phyloP scores from a whole-genome alignment of 176 grass and related monocot genomes.

The Leersia perrieri region DNA sequence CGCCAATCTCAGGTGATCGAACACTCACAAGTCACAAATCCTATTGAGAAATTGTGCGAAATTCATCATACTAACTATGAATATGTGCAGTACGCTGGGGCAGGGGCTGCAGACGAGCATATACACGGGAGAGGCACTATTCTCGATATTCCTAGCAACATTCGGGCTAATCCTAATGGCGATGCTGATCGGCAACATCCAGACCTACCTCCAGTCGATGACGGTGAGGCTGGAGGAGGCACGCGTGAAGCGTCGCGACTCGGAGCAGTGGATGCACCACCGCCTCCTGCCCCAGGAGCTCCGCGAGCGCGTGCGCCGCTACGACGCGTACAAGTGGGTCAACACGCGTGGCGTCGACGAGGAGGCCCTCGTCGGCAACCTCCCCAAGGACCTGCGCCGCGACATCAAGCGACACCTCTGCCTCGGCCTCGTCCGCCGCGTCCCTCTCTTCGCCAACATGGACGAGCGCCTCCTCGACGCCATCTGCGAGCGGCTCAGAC shows the following conservation, averaged over 20 bases:
- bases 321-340: slow-evolving; percentile 84
- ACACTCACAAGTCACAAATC: too few relatives aligned
- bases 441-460: slow-evolving; percentile 78
- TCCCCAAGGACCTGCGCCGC: slow-evolving; percentile 73
- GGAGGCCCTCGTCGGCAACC: slow-evolving; percentile 64
- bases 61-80: too few relatives aligned
- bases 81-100: slow-evolving; percentile 54
- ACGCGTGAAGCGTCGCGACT: slow-evolving; percentile 68
- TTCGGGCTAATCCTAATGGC: slow-evolving; percentile 78
- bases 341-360: slow-evolving; percentile 72
- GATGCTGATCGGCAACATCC: slow-evolving; percentile 81
- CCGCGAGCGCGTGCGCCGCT: slow-evolving; percentile 65
- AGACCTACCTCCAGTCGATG: slow-evolving; percentile 75
- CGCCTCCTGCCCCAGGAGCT: slow-evolving; percentile 55
- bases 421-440: slow-evolving; percentile 61
- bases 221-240: slow-evolving; percentile 67
- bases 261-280: slow-evolving; percentile 92
- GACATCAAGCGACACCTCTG: slow-evolving; percentile 91
- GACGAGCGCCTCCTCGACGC: slow-evolving; percentile 77
- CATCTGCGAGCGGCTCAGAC: slow-evolving; percentile 76
- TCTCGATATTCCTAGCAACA: slow-evolving; percentile 67
- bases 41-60: too few relatives aligned
- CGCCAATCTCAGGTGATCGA: slow-evolving; percentile 70
- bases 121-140: slow-evolving; percentile 61
- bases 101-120: slow-evolving; percentile 67